These are phyloP conservation scores for Rhynchospora breviuscula DNA, from an alignment of 176 grass and related monocot genomes.

Conservation along the genomic window DNA sequence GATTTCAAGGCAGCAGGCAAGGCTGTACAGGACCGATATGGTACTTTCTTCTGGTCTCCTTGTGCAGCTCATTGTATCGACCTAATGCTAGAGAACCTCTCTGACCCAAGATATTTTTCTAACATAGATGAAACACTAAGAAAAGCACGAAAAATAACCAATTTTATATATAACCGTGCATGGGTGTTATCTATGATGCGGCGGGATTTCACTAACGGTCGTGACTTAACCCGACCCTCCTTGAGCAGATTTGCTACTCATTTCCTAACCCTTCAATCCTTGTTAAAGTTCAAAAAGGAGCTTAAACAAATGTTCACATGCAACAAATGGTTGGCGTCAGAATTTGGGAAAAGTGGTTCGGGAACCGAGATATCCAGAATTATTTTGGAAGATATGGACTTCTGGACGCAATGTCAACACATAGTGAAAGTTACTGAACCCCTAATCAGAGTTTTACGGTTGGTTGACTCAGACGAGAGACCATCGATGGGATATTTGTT, in stretches of 20 bases:
- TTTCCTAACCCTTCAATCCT: constrained; percentile 32
- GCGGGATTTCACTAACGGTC: constrained; percentile 34
- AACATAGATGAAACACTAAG: constrained; percentile 42
- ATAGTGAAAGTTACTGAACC: constrained; percentile 33
- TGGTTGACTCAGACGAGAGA: constrained; percentile 33
- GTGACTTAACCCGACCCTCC: constrained; percentile 28
- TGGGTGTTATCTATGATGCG: constrained; percentile 35
- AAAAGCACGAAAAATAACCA: constrained; percentile 41
- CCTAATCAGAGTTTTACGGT: constrained; percentile 12
- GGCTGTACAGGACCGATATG: constrained; percentile 29
- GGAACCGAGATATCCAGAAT: constrained; percentile 31
- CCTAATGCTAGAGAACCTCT: constrained; percentile 38
- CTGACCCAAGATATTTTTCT: constrained; percentile 29
- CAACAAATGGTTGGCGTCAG: constrained; percentile 27
- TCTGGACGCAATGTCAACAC: constrained; percentile 34
- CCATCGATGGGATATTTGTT: constrained; percentile 42
- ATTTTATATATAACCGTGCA: constrained; percentile 37
- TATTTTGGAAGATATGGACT: constrained; percentile 33
- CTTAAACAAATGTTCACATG: constrained; percentile 37
- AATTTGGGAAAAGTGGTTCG: constrained; percentile 14
- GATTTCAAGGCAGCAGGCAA: constrained; percentile 41
- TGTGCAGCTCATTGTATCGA: constrained; percentile 38
- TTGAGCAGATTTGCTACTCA: constrained; percentile 25
- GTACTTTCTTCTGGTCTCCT: constrained; percentile 47
- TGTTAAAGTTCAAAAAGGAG: constrained; percentile 27